Conservation (phyloP, 2,329 filamentous ascomycete species). For the Chaetomium olivaceum region DNA sequence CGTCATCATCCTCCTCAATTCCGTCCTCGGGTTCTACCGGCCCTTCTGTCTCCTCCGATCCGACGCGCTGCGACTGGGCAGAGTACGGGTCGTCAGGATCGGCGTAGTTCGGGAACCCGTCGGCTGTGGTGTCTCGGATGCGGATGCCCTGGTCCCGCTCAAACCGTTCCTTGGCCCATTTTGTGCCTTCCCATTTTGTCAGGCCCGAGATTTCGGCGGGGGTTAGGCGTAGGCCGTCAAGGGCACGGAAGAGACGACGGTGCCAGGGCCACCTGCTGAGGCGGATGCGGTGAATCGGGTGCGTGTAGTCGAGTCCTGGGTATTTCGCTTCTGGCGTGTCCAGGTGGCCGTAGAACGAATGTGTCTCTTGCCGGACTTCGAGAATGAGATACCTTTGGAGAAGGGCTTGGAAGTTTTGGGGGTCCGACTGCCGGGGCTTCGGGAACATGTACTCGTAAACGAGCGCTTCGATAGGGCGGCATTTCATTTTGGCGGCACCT, state of each 20-base stretch:
- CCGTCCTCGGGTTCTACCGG: constrained; percentile 7
- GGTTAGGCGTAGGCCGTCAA: constrained; percentile 69
- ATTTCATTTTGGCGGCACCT: constrained; percentile 60
- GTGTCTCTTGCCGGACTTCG: constrained; percentile 77
- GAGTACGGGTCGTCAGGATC: constrained; percentile 45
- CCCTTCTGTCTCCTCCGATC: constrained; percentile 14
- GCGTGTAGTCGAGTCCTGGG: constrained; percentile 76
- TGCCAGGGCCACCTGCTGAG: constrained; percentile 77
- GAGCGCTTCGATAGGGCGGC: constrained; percentile 67
- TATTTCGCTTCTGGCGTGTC: constrained; percentile 80
- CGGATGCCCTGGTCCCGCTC: constrained; percentile 71
- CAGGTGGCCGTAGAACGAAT: constrained; percentile 76
- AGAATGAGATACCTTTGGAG: constrained; percentile 70
- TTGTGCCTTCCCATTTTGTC: constrained; percentile 81
- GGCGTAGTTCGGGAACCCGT: constrained; percentile 65
- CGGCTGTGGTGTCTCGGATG: constrained; percentile 71
- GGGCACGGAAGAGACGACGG: constrained; percentile 72
- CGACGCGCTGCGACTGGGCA: constrained; percentile 17
- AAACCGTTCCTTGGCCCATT: constrained; percentile 79
- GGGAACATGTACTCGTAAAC: constrained; percentile 75
- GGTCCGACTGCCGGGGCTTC: constrained; percentile 65
- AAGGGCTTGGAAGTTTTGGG: constrained; percentile 68
- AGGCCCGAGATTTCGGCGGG: constrained; percentile 67
- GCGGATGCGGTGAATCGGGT: constrained; percentile 72
- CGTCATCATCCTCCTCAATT: constrained; percentile 15